Evolutionary conservation across 176 grass and related monocot genomes (phyloP).

Genomic region (Phragmites australis): DNA sequence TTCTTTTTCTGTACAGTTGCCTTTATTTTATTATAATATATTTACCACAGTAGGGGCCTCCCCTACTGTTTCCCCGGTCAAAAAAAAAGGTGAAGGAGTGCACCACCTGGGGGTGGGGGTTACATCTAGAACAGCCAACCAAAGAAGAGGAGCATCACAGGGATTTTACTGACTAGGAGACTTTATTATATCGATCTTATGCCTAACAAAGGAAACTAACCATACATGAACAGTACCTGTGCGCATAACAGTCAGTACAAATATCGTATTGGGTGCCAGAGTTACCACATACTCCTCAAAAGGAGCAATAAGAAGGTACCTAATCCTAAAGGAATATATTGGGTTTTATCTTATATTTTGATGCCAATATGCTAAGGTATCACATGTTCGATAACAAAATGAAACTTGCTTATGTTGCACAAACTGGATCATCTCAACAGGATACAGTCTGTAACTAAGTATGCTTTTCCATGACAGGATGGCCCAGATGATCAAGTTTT

Average conservation of each 20-base stretch:
- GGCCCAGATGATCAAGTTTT: not conserved
- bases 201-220: not conserved
- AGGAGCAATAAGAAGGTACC: not conserved
- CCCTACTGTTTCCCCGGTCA: too few relatives aligned
- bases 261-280: not conserved
- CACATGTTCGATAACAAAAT: not conserved
- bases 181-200: not conserved
- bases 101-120: not conserved
- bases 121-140: not conserved
- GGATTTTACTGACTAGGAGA: not conserved
- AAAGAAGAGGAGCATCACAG: not conserved
- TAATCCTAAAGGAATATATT: not conserved
- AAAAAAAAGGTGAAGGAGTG: not conserved
- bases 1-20: too few relatives aligned
- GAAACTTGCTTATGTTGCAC: not conserved
- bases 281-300: not conserved
- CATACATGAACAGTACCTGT: not conserved
- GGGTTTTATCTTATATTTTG: not conserved
- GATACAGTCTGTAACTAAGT: not conserved
- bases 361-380: not conserved
- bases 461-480: not conserved
- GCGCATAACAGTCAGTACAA: not conserved
- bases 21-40: too few relatives aligned
- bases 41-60: too few relatives aligned
- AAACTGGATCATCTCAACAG: not conserved